Conservation (phyloP, 202 grass and related monocot species). For the Dendrocalamus latiflorus region DNA sequence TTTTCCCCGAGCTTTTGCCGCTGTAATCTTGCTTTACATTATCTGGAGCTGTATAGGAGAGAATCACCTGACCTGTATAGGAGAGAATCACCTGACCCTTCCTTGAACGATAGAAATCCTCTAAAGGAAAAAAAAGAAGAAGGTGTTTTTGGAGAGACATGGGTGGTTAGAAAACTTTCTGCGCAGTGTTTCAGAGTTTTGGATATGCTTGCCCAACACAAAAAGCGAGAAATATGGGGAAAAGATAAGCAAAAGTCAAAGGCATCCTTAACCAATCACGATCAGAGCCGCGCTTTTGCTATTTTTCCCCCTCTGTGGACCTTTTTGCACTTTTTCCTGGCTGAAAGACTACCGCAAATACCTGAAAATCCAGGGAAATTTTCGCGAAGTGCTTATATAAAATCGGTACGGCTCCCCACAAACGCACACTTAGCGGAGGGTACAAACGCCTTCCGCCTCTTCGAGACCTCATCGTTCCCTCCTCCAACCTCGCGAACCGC, state of each 20-base stretch:
- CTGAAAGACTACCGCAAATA: neutral
- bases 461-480: neutral
- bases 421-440: conserved; percentile 4
- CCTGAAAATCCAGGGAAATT: neutral
- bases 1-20: neutral
- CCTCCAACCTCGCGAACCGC: conserved; percentile 23
- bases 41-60: neutral
- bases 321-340: neutral
- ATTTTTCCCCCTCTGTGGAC: neutral
- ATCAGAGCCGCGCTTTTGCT: conserved; percentile 16
- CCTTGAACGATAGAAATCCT: neutral
- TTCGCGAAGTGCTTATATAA: conserved; percentile 17
- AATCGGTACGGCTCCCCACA: neutral
- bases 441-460: neutral
- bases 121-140: neutral
- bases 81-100: conserved; percentile 39
- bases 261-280: conserved; percentile 17
- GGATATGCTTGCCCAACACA: neutral
- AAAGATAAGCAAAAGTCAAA: conserved; percentile 32
- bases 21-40: conserved; percentile 18
- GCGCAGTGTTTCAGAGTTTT: neutral
- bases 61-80: too few relatives aligned
- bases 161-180: neutral
- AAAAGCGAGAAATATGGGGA: neutral
- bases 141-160: neutral